Evolutionary conservation across 192 early-diverging fungal genomes (phyloP), one percentile per base, ranked within the genome.

Genomic region (Rhizoclosmatium globosum): DNA sequence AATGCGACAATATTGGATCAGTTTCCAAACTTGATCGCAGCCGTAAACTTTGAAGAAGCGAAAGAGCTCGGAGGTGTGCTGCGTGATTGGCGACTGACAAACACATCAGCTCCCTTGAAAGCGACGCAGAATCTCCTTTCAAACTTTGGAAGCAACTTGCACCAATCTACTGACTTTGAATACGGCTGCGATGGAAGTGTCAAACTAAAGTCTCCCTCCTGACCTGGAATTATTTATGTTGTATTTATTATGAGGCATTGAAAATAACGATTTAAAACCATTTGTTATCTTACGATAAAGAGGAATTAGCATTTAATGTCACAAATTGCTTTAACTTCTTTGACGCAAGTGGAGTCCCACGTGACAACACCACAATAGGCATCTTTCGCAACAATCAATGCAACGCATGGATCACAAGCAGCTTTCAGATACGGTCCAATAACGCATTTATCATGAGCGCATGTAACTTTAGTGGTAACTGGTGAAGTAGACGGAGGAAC

Each of bases 151-250:
- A 43, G 17, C 7, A 46, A 45, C 13, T 46, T 68, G 42, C 21
- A 17, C 6, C 47, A 48, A n/a, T 11, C 47, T 4, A 7, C 45
- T 19, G 69, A 71, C 13, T 43, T 71, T 57, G 42, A 50, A 41
- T 68, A 68, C 44, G 42, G 19, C 7, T 68, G 66, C 66, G 66
- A 68, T 43, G 66, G 66, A 46, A 68, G 66, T 47, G 45, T 68
- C 9, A 68, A 6, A 17, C 17, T 46, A 1, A 62, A 62, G 38
- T 62, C 31, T 31, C 31, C 31, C 31, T 0, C 31, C 31, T 31
- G 31, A 31, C 31, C 0, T 31, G 31, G 31, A 31, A 31, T 31
- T 31, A 31, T 31, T 31, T 31, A 31, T 31, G 31, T 31, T 31
- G 31, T 31, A 31, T 31, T 31, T 31, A 31, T 31, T 31, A 31